Conservation (phyloP, 306 rosid genomes). For the Trifolium repens region DNA sequence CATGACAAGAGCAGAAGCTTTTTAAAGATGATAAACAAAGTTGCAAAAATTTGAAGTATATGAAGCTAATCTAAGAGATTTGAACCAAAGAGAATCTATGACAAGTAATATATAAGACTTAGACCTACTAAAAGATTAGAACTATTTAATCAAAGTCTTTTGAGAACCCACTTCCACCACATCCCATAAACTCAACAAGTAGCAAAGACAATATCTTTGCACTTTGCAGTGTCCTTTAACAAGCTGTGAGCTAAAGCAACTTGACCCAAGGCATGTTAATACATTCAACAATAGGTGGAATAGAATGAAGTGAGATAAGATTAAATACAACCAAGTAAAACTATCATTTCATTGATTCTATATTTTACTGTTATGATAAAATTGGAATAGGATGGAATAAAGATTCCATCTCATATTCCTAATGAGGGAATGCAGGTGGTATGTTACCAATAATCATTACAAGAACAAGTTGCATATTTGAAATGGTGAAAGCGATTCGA, state of each 20-base stretch:
- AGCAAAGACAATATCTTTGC: neutral
- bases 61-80: neutral
- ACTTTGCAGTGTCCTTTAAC: constrained; percentile 42
- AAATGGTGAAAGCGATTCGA: constrained; percentile 90
- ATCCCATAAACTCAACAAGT: neutral
- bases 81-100: neutral
- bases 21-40: neutral
- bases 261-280: constrained; percentile 43
- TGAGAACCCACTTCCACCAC: no score
- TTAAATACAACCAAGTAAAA: neutral
- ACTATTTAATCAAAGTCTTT: neutral
- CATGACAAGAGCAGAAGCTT: neutral
- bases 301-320: neutral
- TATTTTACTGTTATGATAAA: neutral
- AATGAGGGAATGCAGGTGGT: constrained; percentile 13
- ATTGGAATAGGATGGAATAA: neutral
- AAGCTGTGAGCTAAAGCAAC: constrained; percentile 56
- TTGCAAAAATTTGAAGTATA: neutral
- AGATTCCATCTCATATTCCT: neutral
- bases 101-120: no score
- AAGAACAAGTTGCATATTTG: constrained; percentile 72
- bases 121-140: neutral
- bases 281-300: constrained; percentile 38
- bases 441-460: constrained; percentile 78
- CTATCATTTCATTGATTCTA: neutral